Conservation (phyloP, 805 yeast species). For the Zygosaccharomyces lentus region DNA sequence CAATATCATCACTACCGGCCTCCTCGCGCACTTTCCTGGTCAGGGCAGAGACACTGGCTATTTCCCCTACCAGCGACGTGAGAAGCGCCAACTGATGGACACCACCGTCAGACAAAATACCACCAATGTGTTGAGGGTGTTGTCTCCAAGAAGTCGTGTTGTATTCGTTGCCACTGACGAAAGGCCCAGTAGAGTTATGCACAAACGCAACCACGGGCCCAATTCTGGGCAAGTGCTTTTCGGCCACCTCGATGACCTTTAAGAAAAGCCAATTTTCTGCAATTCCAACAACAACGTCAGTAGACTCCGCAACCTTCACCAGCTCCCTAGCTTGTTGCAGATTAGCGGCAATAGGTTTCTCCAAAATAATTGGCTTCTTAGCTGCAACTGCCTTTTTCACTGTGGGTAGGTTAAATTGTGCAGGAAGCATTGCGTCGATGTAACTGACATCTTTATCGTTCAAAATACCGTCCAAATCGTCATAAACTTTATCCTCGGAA, state of each 20-base stretch:
- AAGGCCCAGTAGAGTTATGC: slow-evolving; percentile 71
- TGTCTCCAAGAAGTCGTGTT: slow-evolving; percentile 78
- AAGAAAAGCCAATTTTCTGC: slow-evolving; percentile 85
- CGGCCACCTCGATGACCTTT: slow-evolving; percentile 52
- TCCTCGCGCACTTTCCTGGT: slow-evolving; percentile 72
- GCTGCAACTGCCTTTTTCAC: slow-evolving; percentile 66
- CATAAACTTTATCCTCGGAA: slow-evolving; percentile 48
- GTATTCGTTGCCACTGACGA: slow-evolving; percentile 56
- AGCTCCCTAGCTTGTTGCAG: slow-evolving; percentile 76
- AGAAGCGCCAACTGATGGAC: slow-evolving; percentile 90
- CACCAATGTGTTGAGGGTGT: slow-evolving; percentile 89
- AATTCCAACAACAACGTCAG: slow-evolving; percentile 66
- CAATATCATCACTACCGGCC: slow-evolving; percentile 79
- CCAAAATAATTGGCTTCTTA: slow-evolving; percentile 75
- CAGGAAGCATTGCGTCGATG: slow-evolving; percentile 88
- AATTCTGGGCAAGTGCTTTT: slow-evolving; percentile 59
- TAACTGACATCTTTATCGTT: slow-evolving; percentile 64
- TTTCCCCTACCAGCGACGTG: slow-evolving; percentile 75
- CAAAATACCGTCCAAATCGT: slow-evolving; percentile 59
- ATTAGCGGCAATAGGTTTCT: slow-evolving; percentile 90
- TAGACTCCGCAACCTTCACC: slow-evolving; percentile 56
- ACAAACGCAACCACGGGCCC: slow-evolving; percentile 70
- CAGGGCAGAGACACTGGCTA: slow-evolving; percentile 65
- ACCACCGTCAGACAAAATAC: slow-evolving; percentile 90
- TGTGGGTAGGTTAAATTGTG: slow-evolving; percentile 65